Conservation (phyloP, 768 basidiomycete genomes). For the Porphyrellus cyaneotinctus region DNA sequence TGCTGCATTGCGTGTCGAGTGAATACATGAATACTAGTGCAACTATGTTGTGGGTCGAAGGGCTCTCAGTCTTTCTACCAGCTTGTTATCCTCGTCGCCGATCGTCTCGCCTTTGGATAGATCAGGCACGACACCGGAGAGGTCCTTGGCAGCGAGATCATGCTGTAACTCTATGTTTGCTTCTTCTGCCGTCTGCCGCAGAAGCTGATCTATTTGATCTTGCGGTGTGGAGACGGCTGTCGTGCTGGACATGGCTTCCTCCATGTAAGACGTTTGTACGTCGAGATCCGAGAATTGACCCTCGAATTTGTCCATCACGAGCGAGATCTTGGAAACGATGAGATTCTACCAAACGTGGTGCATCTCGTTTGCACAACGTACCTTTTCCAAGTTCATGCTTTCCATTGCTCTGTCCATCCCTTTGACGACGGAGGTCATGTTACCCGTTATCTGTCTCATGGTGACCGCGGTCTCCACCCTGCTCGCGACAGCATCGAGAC, state of each 20-base stretch:
- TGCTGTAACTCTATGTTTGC: slow-evolving; percentile 94
- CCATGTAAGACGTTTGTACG: slow-evolving; percentile 98
- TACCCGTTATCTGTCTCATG: slow-evolving; percentile 94
- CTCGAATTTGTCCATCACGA: slow-evolving; percentile 99
- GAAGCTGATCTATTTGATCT: slow-evolving; percentile 90
- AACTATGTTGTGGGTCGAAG: slow-evolving; percentile 68
- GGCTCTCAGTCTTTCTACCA: slow-evolving; percentile 87
- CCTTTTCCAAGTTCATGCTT: slow-evolving; percentile 96
- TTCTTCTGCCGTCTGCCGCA: slow-evolving; percentile 95
- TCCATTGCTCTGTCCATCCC: slow-evolving; percentile 99
- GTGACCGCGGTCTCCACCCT: slow-evolving; percentile 98
- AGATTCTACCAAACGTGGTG: not conserved
- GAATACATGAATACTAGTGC: slow-evolving; percentile 6
- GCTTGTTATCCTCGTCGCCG: slow-evolving; percentile 72
- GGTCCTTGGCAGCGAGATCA: slow-evolving; percentile 68
- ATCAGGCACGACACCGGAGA: slow-evolving; percentile 53
- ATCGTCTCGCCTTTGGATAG: slow-evolving; percentile 48
- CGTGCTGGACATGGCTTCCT: slow-evolving; percentile 90
- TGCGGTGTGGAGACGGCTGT: slow-evolving; percentile 93
- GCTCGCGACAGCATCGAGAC: slow-evolving; percentile 95
- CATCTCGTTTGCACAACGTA: slow-evolving; percentile 35
- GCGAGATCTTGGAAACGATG: slow-evolving; percentile 65
- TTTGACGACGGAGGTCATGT: slow-evolving; percentile 93
- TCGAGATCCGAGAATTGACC: slow-evolving; percentile 93
- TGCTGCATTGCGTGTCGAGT: not conserved